Evolutionary conservation across 495 filamentous ascomycete genomes (phyloP).

Genomic region (Parmelia sp.): DNA sequence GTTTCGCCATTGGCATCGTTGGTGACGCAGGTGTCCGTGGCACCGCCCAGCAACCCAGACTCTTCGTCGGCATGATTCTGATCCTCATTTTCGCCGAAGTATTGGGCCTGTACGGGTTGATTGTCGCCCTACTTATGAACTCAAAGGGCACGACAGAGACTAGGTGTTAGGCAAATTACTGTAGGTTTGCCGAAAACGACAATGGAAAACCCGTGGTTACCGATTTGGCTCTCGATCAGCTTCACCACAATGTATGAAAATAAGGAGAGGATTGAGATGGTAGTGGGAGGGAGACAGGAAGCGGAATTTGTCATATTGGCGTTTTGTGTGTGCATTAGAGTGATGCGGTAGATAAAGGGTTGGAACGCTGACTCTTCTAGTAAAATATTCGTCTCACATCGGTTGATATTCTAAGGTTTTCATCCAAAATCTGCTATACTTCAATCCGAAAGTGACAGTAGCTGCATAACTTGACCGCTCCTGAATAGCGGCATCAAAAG

Average conservation of each 20-base stretch:
- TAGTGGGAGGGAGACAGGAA: not conserved
- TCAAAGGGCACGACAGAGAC: conserved; percentile 59
- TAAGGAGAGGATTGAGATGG: conserved; percentile 10
- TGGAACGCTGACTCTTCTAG: conserved; percentile 3
- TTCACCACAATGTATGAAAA: conserved; percentile 19
- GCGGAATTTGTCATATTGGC: conserved; percentile 1
- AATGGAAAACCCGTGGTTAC: not conserved
- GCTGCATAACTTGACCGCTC: too few species aligned
- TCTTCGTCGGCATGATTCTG: conserved; percentile 99
- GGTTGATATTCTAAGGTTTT: too few species aligned
- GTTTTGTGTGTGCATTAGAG: conserved; percentile 9
- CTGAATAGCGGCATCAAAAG: not conserved
- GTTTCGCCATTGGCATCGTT: conserved; percentile 97
- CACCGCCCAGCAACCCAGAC: conserved; percentile 92
- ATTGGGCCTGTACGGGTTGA: conserved; percentile 96
- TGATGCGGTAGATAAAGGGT: conserved; percentile 17
- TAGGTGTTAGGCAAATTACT: conserved; percentile 22
- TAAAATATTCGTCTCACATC: not conserved
- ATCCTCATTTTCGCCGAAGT: conserved; percentile 99
- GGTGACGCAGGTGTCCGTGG: conserved; percentile 98
- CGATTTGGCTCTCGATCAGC: conserved; percentile 6
- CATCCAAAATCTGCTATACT: not conserved
- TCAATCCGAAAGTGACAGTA: not conserved
- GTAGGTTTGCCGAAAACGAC: not conserved
- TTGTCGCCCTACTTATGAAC: conserved; percentile 99